Conservation (phyloP, 2,329 filamentous ascomycete species). For the Ophiocordyceps camponoti-floridani region DNA sequence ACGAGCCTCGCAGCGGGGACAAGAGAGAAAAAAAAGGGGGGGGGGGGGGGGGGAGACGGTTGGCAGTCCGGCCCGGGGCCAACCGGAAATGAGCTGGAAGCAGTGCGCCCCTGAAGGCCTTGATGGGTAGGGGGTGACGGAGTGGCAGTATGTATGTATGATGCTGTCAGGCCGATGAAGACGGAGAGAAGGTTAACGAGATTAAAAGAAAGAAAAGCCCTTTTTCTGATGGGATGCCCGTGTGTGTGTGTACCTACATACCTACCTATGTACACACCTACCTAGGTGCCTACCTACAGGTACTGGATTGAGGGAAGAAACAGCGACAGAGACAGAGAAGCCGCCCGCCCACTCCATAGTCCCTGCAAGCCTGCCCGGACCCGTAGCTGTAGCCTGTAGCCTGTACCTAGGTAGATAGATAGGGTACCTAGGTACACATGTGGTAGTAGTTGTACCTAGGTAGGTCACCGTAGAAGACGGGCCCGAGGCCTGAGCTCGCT, state of each 20-base stretch:
- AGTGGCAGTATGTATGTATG: background rate
- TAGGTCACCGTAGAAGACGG: no score
- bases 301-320: background rate
- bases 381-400: no score
- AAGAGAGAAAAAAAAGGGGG: background rate
- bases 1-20: background rate
- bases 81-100: background rate
- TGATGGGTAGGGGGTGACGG: no score
- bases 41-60: background rate
- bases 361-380: no score
- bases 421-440: no score
- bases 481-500: no score
- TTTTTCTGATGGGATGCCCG: background rate
- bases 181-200: background rate
- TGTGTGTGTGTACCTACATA: no score
- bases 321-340: background rate
- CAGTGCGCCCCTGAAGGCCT: background rate
- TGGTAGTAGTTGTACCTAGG: no score
- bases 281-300: no score
- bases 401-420: background rate
- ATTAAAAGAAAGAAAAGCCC: background rate
- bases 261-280: no score
- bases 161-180: background rate
- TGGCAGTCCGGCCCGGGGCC: background rate
- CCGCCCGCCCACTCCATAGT: background rate